Percentiles rank a stretch among this genome's conserved stretches.
These are phyloP conservation scores for Acrocalymma vagum DNA, from an alignment of 2,329 filamentous ascomycete genomes.

Conservation along the genomic window DNA sequence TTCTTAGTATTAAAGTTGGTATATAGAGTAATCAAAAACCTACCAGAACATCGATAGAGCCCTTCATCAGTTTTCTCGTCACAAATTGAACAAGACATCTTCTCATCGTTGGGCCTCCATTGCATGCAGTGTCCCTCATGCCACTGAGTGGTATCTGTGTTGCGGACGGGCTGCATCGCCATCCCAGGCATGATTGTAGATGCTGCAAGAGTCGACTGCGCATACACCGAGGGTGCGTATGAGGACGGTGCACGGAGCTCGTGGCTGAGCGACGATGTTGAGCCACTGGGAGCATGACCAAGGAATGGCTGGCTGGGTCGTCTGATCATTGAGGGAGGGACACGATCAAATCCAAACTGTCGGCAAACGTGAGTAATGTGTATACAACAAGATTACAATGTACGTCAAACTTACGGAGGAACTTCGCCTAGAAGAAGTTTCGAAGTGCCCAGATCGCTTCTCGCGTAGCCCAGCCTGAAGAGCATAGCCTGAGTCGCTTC, in stretches of 20 bases:
- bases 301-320: constrained; percentile 74
- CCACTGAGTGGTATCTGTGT: constrained; percentile 83
- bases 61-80: constrained; percentile 79
- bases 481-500: constrained; percentile 91
- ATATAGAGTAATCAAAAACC: constrained; percentile 28
- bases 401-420: constrained; percentile 68
- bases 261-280: constrained; percentile 69
- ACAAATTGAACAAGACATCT: constrained; percentile 74
- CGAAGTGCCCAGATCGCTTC: constrained; percentile 94
- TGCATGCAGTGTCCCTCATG: constrained; percentile 85
- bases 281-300: constrained; percentile 68
- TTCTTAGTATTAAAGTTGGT: constrained; percentile 29
- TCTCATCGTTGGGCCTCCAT: constrained; percentile 67
- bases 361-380: too few species aligned
- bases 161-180: constrained; percentile 78
- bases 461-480: constrained; percentile 86
- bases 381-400: constrained; percentile 33
- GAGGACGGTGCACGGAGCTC: constrained; percentile 58
- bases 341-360: constrained; percentile 80
- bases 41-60: constrained; percentile 74
- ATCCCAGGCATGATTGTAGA: constrained; percentile 89
- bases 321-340: constrained; percentile 69
- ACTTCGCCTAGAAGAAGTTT: constrained; percentile 81
- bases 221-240: constrained; percentile 85
- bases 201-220: constrained; percentile 83